Evolutionary conservation across 208 protist species (phyloP).

Genomic region (Vickermania ingenoplastis): DNA sequence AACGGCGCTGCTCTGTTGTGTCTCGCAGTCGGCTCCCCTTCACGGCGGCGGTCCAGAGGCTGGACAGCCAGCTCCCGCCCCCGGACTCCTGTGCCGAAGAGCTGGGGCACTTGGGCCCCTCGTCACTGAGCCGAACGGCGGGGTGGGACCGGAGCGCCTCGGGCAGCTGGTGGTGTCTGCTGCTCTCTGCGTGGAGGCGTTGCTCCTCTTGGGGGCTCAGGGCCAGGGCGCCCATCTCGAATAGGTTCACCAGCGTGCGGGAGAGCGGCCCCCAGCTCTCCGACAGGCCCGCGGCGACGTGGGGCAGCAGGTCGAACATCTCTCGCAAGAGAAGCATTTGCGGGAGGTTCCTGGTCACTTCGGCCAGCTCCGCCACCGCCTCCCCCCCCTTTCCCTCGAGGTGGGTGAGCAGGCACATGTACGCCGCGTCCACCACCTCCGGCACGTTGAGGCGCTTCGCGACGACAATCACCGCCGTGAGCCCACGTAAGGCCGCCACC

Average conservation of each 20-base stretch:
- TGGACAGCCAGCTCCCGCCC: neutral
- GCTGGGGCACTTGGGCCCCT: neutral
- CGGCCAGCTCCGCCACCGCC: conserved; percentile 21
- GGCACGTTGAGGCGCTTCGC: conserved; percentile 11
- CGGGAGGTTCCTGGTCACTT: conserved; percentile 22
- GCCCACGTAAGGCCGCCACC: conserved; percentile 16
- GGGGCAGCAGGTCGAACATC: conserved; percentile 27
- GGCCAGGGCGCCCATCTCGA: conserved; percentile 29
- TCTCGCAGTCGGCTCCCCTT: conserved; percentile 12
- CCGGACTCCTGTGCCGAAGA: neutral
- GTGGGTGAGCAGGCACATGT: conserved; percentile 21
- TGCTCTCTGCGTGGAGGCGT: neutral
- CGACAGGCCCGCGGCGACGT: conserved; percentile 14
- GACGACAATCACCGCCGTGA: conserved; percentile 16
- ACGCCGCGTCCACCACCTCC: conserved; percentile 22
- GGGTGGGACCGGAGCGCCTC: neutral
- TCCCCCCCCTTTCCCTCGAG: conserved; percentile 19
- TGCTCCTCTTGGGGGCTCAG: neutral
- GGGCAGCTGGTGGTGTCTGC: neutral
- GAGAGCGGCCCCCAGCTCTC: conserved; percentile 30
- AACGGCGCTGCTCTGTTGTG: conserved; percentile 12
- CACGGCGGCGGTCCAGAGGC: neutral
- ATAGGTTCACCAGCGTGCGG: conserved; percentile 22
- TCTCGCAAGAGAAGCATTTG: conserved; percentile 29
- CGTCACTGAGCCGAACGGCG: neutral